Percentiles rank a stretch among this genome's conserved stretches.
Evolutionary conservation across 1,284 basidiomycete species (phyloP).

Genomic region (Ustilago xerochloae): DNA sequence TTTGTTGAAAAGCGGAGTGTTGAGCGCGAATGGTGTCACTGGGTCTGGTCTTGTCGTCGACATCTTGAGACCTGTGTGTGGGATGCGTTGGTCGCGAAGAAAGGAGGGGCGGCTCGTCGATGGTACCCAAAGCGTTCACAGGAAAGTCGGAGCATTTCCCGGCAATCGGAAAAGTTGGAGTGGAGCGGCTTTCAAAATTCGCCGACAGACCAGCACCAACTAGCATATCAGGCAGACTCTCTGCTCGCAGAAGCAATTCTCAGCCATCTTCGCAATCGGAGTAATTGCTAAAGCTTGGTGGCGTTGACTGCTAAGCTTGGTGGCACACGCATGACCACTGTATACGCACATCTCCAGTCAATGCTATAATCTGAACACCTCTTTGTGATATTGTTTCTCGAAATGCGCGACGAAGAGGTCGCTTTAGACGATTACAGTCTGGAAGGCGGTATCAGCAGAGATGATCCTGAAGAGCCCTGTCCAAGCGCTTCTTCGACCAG

Average conservation of each 20-base stretch:
- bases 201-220: too few relatives aligned
- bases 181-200: neutral
- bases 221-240: too few relatives aligned
- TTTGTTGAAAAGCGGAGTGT: constrained; percentile 58
- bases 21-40: constrained; percentile 51
- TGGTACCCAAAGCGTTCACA: too few relatives aligned
- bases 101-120: too few relatives aligned
- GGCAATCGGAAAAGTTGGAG: constrained; percentile 13
- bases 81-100: neutral
- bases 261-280: too few relatives aligned
- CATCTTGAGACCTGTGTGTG: constrained; percentile 6
- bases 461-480: neutral
- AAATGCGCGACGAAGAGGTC: too few relatives aligned
- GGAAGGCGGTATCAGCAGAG: neutral
- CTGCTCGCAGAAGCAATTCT: neutral
- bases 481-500: constrained; percentile 29
- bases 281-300: too few relatives aligned
- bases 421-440: neutral
- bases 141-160: constrained; percentile 26
- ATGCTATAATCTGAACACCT: too few relatives aligned
- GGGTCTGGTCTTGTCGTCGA: constrained; percentile 28
- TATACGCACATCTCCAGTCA: too few relatives aligned
- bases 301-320: too few relatives aligned
- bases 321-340: too few relatives aligned
- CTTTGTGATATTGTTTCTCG: too few relatives aligned